Conservation (phyloP, 1,284 basidiomycete species). For the Trichosporon sp. region DNA sequence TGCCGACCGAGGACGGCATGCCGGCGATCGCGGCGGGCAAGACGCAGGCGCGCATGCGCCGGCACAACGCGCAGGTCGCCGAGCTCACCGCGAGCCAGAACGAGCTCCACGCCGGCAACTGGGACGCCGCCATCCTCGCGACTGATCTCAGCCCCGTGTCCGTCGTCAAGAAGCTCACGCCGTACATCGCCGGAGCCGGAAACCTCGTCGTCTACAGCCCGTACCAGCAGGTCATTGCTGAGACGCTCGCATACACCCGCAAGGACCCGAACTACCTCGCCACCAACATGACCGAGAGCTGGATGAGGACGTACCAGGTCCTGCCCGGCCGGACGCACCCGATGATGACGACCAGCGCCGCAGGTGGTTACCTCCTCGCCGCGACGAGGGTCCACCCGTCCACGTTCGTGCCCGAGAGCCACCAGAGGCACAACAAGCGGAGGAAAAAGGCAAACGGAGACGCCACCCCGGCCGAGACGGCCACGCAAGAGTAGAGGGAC, state of each 20-base stretch:
- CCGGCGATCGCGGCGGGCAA: slow-evolving; percentile 31
- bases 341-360: slow-evolving; percentile 83
- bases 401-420: slow-evolving; percentile 30
- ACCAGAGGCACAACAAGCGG: slow-evolving; percentile 28
- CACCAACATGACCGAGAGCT: slow-evolving; percentile 79
- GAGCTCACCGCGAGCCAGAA: slow-evolving; percentile 63
- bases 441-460: slow-evolving; percentile 20
- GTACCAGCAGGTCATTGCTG: slow-evolving; percentile 71
- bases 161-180: slow-evolving; percentile 69
- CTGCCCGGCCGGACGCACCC: slow-evolving; percentile 95
- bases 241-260: slow-evolving; percentile 70
- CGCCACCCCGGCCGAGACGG: background rate
- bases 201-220: slow-evolving; percentile 83
- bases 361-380: slow-evolving; percentile 82
- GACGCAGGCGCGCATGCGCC: slow-evolving; percentile 30
- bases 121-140: slow-evolving; percentile 76
- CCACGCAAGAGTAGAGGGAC: background rate
- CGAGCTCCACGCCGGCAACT: slow-evolving; percentile 80
- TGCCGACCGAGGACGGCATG: slow-evolving; percentile 37
- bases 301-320: slow-evolving; percentile 87
- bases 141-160: slow-evolving; percentile 82
- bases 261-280: slow-evolving; percentile 65
- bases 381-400: slow-evolving; percentile 65
- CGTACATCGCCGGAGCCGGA: slow-evolving; percentile 75
- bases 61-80: slow-evolving; percentile 38